These are phyloP conservation scores for Stagonosporopsis chrysanthemi DNA, from an alignment of 2,329 filamentous ascomycete genomes.

Conservation along the genomic window DNA sequence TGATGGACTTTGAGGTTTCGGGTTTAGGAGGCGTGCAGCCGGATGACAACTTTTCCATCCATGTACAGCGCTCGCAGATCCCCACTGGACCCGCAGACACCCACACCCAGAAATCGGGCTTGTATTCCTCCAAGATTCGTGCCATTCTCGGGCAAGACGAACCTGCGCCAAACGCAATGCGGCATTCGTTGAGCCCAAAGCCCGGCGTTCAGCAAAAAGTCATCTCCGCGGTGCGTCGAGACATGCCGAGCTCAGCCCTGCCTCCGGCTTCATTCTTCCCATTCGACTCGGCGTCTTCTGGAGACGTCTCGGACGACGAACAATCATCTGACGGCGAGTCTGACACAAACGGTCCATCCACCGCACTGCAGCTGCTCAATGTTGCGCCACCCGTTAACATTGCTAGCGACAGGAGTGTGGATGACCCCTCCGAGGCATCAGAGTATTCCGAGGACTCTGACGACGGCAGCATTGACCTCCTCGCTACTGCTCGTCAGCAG, in stretches of 20 bases:
- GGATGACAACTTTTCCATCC: conserved; percentile 62
- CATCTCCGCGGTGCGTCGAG: conserved; percentile 70
- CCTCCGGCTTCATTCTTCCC: conserved; percentile 56
- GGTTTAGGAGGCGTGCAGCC: conserved; percentile 69
- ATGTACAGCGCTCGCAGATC: conserved; percentile 53
- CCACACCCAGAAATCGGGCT: conserved; percentile 19
- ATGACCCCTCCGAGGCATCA: neutral
- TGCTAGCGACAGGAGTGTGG: conserved; percentile 11
- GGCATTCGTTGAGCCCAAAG: conserved; percentile 17
- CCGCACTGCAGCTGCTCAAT: conserved; percentile 42
- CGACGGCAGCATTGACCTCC: conserved; percentile 52
- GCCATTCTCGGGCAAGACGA: conserved; percentile 38
- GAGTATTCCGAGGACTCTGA: conserved; percentile 30
- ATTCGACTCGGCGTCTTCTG: conserved; percentile 47
- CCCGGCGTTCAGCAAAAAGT: conserved; percentile 68
- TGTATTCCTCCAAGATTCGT: conserved; percentile 44
- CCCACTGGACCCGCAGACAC: conserved; percentile 12
- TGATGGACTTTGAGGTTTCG: conserved; percentile 55
- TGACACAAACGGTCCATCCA: conserved; percentile 26
- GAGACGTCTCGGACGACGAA: conserved; percentile 45
- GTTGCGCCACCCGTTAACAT: conserved; percentile 20
- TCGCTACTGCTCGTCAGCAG: conserved; percentile 54
- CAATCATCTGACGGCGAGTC: conserved; percentile 43
- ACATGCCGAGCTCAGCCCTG: conserved; percentile 59
- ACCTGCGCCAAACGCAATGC: conserved; percentile 13